phyloP scores from a whole-genome alignment of 2,329 filamentous ascomycete genomes.

The Atkinsonella texensis region DNA sequence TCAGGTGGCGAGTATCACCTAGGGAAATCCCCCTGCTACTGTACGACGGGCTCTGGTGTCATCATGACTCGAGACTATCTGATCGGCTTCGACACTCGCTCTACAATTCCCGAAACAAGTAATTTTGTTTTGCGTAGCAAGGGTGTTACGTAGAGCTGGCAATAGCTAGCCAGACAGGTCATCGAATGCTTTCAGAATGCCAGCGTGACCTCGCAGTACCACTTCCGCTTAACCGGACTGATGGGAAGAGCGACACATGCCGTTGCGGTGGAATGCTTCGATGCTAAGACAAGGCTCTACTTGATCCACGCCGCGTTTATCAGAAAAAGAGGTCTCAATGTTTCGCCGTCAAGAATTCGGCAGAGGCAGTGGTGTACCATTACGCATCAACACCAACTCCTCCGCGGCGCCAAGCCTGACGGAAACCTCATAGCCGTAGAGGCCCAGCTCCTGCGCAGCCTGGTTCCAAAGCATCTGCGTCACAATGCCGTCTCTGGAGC shows the following conservation, averaged over 20 bases:
- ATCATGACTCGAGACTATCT: neutral
- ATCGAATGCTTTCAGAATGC: neutral
- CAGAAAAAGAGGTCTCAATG: neutral
- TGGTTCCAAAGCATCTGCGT: conserved; percentile 64
- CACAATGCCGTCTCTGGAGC: conserved; percentile 44
- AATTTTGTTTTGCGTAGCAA: neutral
- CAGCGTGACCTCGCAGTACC: neutral
- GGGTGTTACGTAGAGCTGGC: neutral
- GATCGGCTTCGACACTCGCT: neutral
- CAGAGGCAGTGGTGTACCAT: conserved; percentile 27
- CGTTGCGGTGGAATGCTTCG: neutral
- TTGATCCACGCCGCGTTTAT: neutral
- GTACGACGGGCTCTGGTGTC: neutral
- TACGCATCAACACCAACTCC: conserved; percentile 37
- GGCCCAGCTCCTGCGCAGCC: conserved; percentile 46
- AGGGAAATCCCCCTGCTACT: neutral
- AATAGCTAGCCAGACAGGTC: neutral
- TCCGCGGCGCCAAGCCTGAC: conserved; percentile 26
- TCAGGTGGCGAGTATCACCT: neutral
- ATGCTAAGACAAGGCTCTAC: neutral
- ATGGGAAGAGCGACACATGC: neutral
- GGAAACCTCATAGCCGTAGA: conserved; percentile 46
- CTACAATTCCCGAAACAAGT: neutral
- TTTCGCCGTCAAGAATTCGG: neutral
- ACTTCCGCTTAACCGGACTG: neutral